Conservation (phyloP, 1,139 yeast genomes). For the Candida sanyaensis region DNA sequence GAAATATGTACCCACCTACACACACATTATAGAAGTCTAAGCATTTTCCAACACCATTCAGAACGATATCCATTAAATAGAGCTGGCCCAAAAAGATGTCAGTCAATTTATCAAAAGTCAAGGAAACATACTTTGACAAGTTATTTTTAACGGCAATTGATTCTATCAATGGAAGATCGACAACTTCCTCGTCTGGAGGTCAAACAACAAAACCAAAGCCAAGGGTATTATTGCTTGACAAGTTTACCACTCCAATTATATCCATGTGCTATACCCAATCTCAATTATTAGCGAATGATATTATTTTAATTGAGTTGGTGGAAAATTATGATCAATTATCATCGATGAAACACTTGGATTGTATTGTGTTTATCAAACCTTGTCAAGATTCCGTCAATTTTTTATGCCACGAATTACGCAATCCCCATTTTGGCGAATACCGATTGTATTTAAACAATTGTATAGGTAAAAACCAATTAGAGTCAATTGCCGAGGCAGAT, state of each 20-base stretch:
- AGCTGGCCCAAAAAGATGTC: conserved; percentile 20
- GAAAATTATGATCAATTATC: conserved; percentile 65
- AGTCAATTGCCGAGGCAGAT: conserved; percentile 86
- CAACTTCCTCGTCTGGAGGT: background rate
- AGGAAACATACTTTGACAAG: conserved; percentile 38
- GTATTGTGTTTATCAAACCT: conserved; percentile 81
- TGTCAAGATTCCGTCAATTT: conserved; percentile 60
- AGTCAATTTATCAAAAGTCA: conserved; percentile 36
- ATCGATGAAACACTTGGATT: conserved; percentile 75
- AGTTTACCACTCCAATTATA: conserved; percentile 75
- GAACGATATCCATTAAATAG: too few species aligned
- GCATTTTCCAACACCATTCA: too few species aligned
- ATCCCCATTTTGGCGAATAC: conserved; percentile 80
- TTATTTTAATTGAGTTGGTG: conserved; percentile 76
- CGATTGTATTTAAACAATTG: conserved; percentile 77
- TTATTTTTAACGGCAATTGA: conserved; percentile 23
- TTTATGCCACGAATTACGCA: conserved; percentile 64
- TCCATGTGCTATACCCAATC: conserved; percentile 90
- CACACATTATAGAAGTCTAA: too few species aligned
- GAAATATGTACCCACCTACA: too few species aligned
- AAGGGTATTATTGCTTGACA: conserved; percentile 76
- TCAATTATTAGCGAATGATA: conserved; percentile 74
- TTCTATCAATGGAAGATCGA: background rate
- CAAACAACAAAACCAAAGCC: conserved; percentile 36
- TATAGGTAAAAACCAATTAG: conserved; percentile 73